Base-by-base conservation (phyloP, 164 flowering plant species). In the Brasenia schreberi region DNA sequence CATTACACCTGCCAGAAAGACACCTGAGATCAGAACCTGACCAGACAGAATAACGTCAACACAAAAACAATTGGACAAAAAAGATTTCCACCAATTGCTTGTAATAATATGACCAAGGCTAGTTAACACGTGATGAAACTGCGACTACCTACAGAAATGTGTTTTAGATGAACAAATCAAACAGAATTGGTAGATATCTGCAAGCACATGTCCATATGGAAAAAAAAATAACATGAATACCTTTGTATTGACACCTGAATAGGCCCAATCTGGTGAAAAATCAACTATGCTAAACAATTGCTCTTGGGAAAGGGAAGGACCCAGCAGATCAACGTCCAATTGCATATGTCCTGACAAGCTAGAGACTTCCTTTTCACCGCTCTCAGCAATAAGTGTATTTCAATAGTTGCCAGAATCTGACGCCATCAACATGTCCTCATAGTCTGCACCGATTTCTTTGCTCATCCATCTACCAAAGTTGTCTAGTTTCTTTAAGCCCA, bases 181-280 rank as follows among this genome's bases (percentile, higher is more conserved):
- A 49, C 56, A 49, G 16, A 49, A 49, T 49, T 49, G 56, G 56
- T 49, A 49, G 56, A 49, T 14, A 49, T 14, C 14, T 7, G 53
- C 9, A 7, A 49, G 12, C 53, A 49, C 14, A 45, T 45, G 9
- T 12, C 9, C 56, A 49, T 49, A 7, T 49, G 10, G 63, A 3
- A 5, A 61, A 61, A 60, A 61, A n/a, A n/a, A 42, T 18, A 18
- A 18, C 5, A 16, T 45, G 11, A 19, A 17, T 65, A 64, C 96
- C 89, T 85, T 86, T 14, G 87, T 87, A 66, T 78, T 81, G 42
- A 66, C 70, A 5, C 77, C 82, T 43, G 85, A 68, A 71, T 80
- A 85, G 58, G 87, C 83, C 92, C 96, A 87, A 59, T 83, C 83
- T 53, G 96, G 96, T 58, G 96, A 81, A 68, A 80, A 83, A 74